These are phyloP conservation scores for Ceratocystis cubensis DNA, from an alignment of 2,329 filamentous ascomycete genomes.

Conservation along the genomic window DNA sequence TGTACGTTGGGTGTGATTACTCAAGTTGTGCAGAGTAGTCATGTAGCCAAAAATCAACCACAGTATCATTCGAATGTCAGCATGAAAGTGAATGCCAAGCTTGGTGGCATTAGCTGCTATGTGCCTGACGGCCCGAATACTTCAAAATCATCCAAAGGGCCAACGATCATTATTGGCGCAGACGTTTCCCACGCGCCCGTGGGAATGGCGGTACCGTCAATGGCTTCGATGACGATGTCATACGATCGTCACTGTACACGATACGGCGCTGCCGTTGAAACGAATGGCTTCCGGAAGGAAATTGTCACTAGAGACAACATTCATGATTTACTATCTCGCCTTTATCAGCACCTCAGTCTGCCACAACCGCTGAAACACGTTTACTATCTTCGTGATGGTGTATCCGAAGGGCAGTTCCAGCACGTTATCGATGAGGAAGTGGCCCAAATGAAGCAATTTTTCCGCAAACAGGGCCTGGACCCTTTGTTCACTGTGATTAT, in stretches of 20 bases:
- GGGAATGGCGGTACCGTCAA: conserved; percentile 54
- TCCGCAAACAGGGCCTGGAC: conserved; percentile 33
- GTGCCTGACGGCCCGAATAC: conserved; percentile 28
- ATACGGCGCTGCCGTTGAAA: conserved; percentile 68
- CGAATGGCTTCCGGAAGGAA: conserved; percentile 72
- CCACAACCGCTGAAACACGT: conserved; percentile 31
- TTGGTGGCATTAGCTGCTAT: conserved; percentile 63
- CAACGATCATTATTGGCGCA: conserved; percentile 74
- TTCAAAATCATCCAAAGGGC: background rate
- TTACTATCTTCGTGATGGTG: conserved; percentile 88
- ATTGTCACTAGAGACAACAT: conserved; percentile 60
- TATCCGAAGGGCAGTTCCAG: conserved; percentile 73
- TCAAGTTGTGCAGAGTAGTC: conserved; percentile 62
- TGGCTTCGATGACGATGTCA: conserved; percentile 78
- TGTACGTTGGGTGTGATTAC: conserved; percentile 73
- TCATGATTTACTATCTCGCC: conserved; percentile 48
- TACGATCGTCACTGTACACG: conserved; percentile 57
- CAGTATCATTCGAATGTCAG: conserved; percentile 90
- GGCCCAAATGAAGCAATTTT: conserved; percentile 49
- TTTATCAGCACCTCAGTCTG: conserved; percentile 41
- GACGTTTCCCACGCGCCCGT: conserved; percentile 79
- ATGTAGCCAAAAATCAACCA: conserved; percentile 56
- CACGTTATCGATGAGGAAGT: conserved; percentile 74
- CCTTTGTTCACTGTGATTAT: conserved; percentile 75
- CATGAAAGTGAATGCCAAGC: conserved; percentile 95